Base-by-base conservation (phyloP, 768 basidiomycete genomes). In the Mycena pura region DNA sequence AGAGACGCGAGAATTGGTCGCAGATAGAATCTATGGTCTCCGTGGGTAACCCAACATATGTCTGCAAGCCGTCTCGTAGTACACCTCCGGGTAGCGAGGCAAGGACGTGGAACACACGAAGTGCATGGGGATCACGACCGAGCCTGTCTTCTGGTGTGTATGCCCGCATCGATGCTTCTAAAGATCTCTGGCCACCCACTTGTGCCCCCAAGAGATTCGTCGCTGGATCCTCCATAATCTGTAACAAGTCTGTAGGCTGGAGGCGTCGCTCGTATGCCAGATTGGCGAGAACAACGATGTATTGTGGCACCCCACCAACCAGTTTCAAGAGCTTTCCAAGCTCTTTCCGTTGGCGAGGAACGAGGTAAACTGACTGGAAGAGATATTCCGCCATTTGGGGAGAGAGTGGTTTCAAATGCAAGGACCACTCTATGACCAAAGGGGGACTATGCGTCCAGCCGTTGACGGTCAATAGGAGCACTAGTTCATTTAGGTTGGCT, bases 251-350 rank as follows among this genome's bases (percentile, higher is more conserved):
- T 14, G 51, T n/a, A 7, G 51, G 51, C n/a, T 52, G 51, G n/a
- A 52, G 51, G 2, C 51, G 27, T 41, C n/a, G 8, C 36, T 52
- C 51, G 27, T 52, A 52, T 13, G 51, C 51, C 19, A 52, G 51
- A 28, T 52, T 52, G 25, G 51, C 51, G n/a, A 52, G 51, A 52
- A 52, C 21, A n/a, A 52, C 51, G 13, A 52, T 39, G 38, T 52
- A 52, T 52, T 52, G 51, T 17, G 51, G 51, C 9, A 52, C 51
- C 13, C 10, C 51, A 17, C 50, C 51, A 25, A 52, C 51, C 3
- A 52, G 25, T 15, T 13, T 29, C 39, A 52, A 11, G 51, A 52
- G 51, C 15, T 52, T n/a, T 8, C 10, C n/a, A 17, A 52, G 51
- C 51, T 52, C 51, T 21, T 29, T 52, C 22, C 51, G 8, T n/a